A percentile compares a stretch with the other conserved stretches of the same genome.
Evolutionary conservation across 2,329 filamentous ascomycete species (phyloP).

Genomic region (Sporothrix brunneoviolacea): DNA sequence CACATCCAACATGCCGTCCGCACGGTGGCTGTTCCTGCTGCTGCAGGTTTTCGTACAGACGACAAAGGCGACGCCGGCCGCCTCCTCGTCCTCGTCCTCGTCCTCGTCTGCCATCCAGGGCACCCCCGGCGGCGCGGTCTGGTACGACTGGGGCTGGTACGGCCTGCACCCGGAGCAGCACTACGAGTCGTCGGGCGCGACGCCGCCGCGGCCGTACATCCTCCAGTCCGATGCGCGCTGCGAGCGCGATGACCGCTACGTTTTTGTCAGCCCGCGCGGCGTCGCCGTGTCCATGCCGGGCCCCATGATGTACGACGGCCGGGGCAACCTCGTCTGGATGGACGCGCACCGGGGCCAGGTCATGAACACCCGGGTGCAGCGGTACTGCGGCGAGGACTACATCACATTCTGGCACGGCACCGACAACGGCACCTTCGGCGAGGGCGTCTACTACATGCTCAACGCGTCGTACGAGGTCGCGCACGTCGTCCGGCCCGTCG

Average conservation of each 20-base stretch:
- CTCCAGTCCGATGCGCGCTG: conserved; percentile 4
- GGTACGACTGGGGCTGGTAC: conserved; percentile 15
- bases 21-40: too few relatives aligned
- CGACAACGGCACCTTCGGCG: conserved; percentile 14
- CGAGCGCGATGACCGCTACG: conserved; percentile 9
- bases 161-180: conserved; percentile 8
- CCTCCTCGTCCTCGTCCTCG: too few relatives aligned
- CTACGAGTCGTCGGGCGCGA: conserved; percentile 11
- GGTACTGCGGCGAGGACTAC: conserved; percentile 43
- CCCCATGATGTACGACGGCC: conserved; percentile 48
- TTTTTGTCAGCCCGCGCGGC: conserved; percentile 21
- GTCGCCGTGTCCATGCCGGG: conserved; percentile 34
- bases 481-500: conserved; percentile 43
- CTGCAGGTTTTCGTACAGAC: too few relatives aligned
- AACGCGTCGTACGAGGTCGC: conserved; percentile 50
- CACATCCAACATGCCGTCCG: too few relatives aligned
- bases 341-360: conserved; percentile 27
- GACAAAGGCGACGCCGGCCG: too few relatives aligned
- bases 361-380: conserved; percentile 24
- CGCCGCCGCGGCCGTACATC: conserved; percentile 8
- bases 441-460: conserved; percentile 37
- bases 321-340: conserved; percentile 49
- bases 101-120: not conserved
- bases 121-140: not conserved
- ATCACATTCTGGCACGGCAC: conserved; percentile 46